Conservation (phyloP, 2,329 filamentous ascomycete genomes). For the Alternaria sp. region DNA sequence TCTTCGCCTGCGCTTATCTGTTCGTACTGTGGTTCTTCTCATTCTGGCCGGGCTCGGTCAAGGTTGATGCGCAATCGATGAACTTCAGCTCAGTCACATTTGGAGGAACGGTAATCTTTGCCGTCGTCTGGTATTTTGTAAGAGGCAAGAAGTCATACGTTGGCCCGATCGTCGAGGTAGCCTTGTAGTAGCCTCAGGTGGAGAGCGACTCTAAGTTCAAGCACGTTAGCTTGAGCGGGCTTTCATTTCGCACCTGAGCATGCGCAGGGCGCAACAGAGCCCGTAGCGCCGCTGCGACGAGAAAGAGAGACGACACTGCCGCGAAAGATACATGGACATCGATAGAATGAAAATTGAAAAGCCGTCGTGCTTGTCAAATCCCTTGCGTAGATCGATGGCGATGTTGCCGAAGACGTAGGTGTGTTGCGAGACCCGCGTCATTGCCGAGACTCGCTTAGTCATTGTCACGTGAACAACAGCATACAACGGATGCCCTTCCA, state of each 20-base stretch:
- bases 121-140: conserved; percentile 15
- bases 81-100: conserved; percentile 29
- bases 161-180: conserved; percentile 22
- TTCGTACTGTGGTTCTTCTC: conserved; percentile 23
- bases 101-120: conserved; percentile 13
- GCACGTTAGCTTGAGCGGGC: background rate
- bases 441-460: background rate
- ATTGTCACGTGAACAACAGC: too few species aligned
- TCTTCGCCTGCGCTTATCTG: conserved; percentile 15
- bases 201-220: background rate
- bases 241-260: background rate
- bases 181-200: background rate
- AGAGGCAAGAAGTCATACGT: conserved; percentile 22
- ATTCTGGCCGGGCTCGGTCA: conserved; percentile 16
- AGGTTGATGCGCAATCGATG: conserved; percentile 10
- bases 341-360: background rate
- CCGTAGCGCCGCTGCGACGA: background rate
- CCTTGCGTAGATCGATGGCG: background rate
- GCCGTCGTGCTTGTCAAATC: too few species aligned
- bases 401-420: background rate
- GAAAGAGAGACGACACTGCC: background rate
- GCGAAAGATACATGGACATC: background rate
- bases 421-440: background rate
- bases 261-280: background rate
- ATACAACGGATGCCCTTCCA: too few species aligned